Base-by-base conservation (phyloP, 306 rosid species). In the Castanopsis chinensis region DNA sequence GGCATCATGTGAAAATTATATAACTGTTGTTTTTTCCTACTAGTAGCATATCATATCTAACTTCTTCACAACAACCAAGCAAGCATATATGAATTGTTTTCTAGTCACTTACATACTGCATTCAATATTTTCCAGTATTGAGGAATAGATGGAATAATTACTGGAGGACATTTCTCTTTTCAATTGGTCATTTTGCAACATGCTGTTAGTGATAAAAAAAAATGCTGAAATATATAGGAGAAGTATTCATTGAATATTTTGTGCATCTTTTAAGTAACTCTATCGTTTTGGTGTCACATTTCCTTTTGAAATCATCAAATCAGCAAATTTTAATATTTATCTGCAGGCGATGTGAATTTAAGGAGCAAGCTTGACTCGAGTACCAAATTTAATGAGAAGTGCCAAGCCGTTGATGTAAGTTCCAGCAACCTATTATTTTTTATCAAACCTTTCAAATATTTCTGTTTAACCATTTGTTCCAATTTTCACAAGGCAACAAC, bases 331-430 rank as follows among this genome's bases (percentile, higher is more conserved):
- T 52, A 56, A 17, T 59, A 27, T 33, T 73, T 74, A 68, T 67
- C 19, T 59, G 82, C 89, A 92, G 94, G 86, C 63, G 57, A 76
- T 55, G 87, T 76, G 74, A 79, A 74, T 67, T 74, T 75, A 17
- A 86, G 79, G 82, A 79, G 43, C 18, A 74, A 59, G 67, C 77
- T 76, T 14, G 83, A 78, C 75, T 83, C 76, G 77, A 78, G 21
- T 60, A 35, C 76, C 76, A 69, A 58, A 70, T 76, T 74, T 43
- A 86, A 84, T 59, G 86, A 82, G 14, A 87, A 86, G 68, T 13
- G 23, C 86, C 78, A 77, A 84, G 83, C 53, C 68, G 51, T 64
- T 78, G 83, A 71, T 63, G 97, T 92, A 84, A 87, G 94, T 81
- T 85, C 64, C 33, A 71, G 28, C 20, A 27, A 32, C 23, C 67